A percentile compares a stretch with the other conserved stretches of the same genome.
phyloP scores from a whole-genome alignment of 305 asterid species.

The Plantago coronopus region DNA sequence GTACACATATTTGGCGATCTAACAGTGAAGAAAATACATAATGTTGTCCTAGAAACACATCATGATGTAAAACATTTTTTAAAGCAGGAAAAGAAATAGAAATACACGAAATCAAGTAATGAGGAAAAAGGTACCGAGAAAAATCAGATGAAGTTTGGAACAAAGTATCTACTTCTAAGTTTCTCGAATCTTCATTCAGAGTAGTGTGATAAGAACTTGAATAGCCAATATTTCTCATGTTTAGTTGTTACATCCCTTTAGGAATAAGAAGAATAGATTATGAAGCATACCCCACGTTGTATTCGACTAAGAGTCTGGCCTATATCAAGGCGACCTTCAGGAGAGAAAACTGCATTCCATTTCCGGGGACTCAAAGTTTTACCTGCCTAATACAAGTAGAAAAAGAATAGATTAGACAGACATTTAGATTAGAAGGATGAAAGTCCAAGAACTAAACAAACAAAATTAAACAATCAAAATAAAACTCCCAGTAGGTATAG shows the following conservation, averaged over 20 bases:
- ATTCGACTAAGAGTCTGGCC: conserved; percentile 76
- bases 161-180: background rate
- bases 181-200: background rate
- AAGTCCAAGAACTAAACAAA: background rate
- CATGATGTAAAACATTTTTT: conserved; percentile 11
- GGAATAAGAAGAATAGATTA: conserved; percentile 19
- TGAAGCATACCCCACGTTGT: conserved; percentile 74
- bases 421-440: conserved; percentile 3
- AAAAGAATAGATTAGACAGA: conserved; percentile 14
- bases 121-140: conserved; percentile 19
- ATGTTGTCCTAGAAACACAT: conserved; percentile 4
- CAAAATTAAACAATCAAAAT: conserved; percentile 8
- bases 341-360: conserved; percentile 73
- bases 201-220: background rate
- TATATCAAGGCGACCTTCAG: conserved; percentile 74
- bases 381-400: conserved; percentile 53
- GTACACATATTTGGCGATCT: background rate
- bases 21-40: background rate
- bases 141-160: conserved; percentile 6
- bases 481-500: background rate
- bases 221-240: background rate
- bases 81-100: too few relatives aligned
- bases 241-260: background rate
- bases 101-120: background rate
- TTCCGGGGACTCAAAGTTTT: conserved; percentile 76